These are phyloP conservation scores for Malbranchea cinnamomea DNA, from an alignment of 2,329 filamentous ascomycete species.

Conservation along the genomic window DNA sequence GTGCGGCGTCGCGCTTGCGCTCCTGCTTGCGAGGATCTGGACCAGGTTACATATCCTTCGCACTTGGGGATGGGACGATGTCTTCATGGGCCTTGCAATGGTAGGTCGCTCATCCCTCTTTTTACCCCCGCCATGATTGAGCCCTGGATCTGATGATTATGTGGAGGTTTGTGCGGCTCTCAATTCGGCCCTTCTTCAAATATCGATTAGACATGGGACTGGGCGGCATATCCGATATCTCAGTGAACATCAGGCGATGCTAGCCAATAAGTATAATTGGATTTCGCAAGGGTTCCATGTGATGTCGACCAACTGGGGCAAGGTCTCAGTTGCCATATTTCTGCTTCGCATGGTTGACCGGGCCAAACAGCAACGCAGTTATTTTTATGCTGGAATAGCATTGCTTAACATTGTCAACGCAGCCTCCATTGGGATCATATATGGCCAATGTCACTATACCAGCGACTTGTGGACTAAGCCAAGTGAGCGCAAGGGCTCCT, in stretches of 20 bases:
- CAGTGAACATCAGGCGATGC: slow-evolving; percentile 2
- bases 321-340: slow-evolving; percentile 8
- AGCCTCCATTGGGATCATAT: slow-evolving; percentile 6
- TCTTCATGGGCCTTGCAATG: slow-evolving; percentile 8
- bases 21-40: slow-evolving; percentile 6
- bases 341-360: slow-evolving; percentile 7
- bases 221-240: slow-evolving; percentile 7
- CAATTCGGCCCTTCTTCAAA: slow-evolving; percentile 4
- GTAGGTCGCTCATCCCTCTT: slow-evolving; percentile 3
- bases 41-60: slow-evolving; percentile 6
- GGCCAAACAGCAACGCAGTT: slow-evolving; percentile 4
- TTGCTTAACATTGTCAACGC: slow-evolving; percentile 7
- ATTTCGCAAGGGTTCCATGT: slow-evolving; percentile 8
- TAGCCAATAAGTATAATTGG: slow-evolving; percentile 9
- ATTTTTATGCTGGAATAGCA: slow-evolving; percentile 5
- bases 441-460: slow-evolving; percentile 7
- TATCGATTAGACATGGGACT: slow-evolving; percentile 6
- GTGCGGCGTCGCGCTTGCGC: slow-evolving; percentile 6
- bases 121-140: background rate
- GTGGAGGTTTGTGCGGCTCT: slow-evolving; percentile 4
- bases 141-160: background rate
- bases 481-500: slow-evolving; percentile 3
- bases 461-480: slow-evolving; percentile 4
- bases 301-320: slow-evolving; percentile 9
- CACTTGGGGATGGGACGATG: slow-evolving; percentile 9